phyloP scores from a whole-genome alignment of 1,284 basidiomycete species.

The Malassezia dermatis region DNA sequence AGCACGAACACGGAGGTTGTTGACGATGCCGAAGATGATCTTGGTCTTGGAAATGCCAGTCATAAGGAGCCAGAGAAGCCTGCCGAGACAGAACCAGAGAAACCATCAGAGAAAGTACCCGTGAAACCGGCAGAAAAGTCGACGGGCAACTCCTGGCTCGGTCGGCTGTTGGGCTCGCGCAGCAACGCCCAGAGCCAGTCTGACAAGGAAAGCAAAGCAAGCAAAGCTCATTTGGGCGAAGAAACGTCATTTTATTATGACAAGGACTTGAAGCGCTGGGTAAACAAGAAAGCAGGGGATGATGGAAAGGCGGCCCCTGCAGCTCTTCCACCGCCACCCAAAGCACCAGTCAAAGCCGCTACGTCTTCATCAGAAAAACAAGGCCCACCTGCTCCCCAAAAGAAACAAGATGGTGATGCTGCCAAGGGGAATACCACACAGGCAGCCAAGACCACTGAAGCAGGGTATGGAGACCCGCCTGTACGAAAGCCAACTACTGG shows the following conservation, averaged over 20 bases:
- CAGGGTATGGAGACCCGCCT: conserved; percentile 7
- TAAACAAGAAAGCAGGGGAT: conserved; percentile 64
- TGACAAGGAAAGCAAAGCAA: conserved; percentile 35
- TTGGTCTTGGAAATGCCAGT: conserved; percentile 73
- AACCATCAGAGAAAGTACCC: conserved; percentile 24
- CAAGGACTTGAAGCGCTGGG: conserved; percentile 85
- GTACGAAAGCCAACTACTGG: conserved; percentile 20
- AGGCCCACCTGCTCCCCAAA: neutral
- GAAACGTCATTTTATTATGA: conserved; percentile 87
- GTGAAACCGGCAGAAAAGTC: conserved; percentile 17
- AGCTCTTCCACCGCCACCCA: conserved; percentile 37
- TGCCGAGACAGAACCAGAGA: neutral
- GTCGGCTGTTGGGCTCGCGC: conserved; percentile 52
- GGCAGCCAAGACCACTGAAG: neutral
- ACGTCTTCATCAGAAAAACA: neutral
- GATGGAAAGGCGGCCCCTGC: conserved; percentile 27
- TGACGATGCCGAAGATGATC: conserved; percentile 70
- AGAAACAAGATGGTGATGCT: neutral
- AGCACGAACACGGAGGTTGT: neutral
- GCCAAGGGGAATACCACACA: neutral
- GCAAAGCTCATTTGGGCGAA: conserved; percentile 75
- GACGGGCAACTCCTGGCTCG: conserved; percentile 57
- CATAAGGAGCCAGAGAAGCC: conserved; percentile 48
- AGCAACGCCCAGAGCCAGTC: conserved; percentile 48
- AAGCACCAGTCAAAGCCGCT: conserved; percentile 4